A percentile compares a stretch with the other conserved stretches of the same genome.
Conservation (phyloP, 306 rosid genomes). For the Acacia crassicarpa region DNA sequence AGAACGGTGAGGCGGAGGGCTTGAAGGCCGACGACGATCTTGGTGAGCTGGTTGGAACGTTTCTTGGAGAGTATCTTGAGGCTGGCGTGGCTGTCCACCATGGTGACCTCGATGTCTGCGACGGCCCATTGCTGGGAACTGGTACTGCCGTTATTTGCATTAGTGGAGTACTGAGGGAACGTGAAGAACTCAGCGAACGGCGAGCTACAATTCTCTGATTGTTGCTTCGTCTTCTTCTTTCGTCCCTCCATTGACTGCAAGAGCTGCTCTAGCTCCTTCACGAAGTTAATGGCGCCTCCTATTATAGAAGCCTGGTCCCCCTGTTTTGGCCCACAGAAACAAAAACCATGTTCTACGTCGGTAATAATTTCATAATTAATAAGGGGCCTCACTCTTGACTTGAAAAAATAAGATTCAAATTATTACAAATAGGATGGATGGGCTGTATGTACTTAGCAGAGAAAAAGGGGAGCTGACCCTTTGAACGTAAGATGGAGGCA, state of each 20-base stretch:
- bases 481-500: constrained; percentile 81
- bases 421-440: not conserved
- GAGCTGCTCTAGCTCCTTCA: constrained; percentile 82
- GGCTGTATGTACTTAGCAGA: not conserved
- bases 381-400: not conserved
- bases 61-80: constrained; percentile 66
- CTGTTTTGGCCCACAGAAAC: constrained; percentile 33
- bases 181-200: constrained; percentile 76
- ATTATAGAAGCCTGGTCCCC: constrained; percentile 95
- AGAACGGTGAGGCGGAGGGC: constrained; percentile 54
- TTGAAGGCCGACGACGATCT: constrained; percentile 61
- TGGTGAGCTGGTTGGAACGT: constrained; percentile 52
- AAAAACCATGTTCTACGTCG: constrained; percentile 6
- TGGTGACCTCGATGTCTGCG: constrained; percentile 77
- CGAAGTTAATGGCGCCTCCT: constrained; percentile 92
- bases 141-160: constrained; percentile 36
- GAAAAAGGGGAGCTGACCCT: constrained; percentile 52
- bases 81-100: constrained; percentile 77
- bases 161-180: constrained; percentile 75
- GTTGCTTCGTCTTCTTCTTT: constrained; percentile 39
- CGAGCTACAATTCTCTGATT: not conserved
- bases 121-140: constrained; percentile 31
- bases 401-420: not conserved
- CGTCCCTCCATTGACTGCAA: constrained; percentile 59
- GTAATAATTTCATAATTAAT: not conserved